Conservation (phyloP, 2,329 filamentous ascomycete genomes). For the Fusarium caatingaense region DNA sequence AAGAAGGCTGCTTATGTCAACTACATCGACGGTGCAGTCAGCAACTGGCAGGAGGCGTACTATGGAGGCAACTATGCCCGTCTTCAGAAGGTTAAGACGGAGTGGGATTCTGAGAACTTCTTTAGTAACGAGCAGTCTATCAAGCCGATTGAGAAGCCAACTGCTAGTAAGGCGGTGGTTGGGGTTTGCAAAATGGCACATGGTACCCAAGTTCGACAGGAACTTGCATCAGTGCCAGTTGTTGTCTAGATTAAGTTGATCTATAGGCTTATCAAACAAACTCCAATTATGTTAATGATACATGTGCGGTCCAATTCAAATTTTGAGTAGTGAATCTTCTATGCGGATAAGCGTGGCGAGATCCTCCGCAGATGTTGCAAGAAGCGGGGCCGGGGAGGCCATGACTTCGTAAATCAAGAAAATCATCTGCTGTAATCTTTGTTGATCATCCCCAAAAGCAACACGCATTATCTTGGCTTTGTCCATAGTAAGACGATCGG, state of each 20-base stretch:
- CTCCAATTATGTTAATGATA: too few species aligned
- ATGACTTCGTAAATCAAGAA: too few species aligned
- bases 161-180: accelerated
- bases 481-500: too few species aligned
- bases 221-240: accelerated
- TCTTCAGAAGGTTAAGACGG: background rate
- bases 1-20: slow-evolving; percentile 3
- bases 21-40: background rate
- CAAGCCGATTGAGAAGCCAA: background rate
- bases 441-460: too few species aligned
- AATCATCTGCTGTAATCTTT: too few species aligned
- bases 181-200: accelerated
- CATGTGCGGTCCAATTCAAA: too few species aligned
- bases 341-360: too few species aligned
- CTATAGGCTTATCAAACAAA: too few species aligned
- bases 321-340: too few species aligned
- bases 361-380: too few species aligned
- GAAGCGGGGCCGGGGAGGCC: too few species aligned
- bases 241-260: background rate
- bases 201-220: accelerated
- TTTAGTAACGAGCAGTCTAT: background rate
- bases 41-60: background rate
- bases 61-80: background rate
- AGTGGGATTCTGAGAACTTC: background rate
- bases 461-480: too few species aligned